Conservation (phyloP, 202 grass and related monocot species). For the Carex arenaria region DNA sequence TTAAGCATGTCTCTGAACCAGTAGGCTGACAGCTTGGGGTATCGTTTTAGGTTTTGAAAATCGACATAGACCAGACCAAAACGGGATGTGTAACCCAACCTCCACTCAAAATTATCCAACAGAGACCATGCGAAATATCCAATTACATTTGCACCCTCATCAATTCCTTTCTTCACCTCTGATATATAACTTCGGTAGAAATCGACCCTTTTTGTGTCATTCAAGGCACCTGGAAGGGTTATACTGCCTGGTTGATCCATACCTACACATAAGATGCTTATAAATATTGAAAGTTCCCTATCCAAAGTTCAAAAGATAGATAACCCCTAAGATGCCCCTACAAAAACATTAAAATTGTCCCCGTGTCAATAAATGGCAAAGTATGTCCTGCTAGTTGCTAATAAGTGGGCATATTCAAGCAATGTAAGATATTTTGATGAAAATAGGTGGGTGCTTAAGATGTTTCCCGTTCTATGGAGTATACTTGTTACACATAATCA, state of each 20-base stretch:
- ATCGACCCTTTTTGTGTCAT: constrained; percentile 48
- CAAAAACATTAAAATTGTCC: constrained; percentile 5
- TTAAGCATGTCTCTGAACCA: constrained; percentile 70
- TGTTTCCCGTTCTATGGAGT: background rate
- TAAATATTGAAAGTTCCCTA: background rate
- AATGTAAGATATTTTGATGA: background rate
- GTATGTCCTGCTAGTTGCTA: background rate
- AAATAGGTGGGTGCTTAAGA: background rate
- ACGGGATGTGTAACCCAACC: constrained; percentile 67
- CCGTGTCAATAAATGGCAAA: background rate
- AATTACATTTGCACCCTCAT: constrained; percentile 57
- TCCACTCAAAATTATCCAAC: constrained; percentile 93
- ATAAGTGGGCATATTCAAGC: background rate
- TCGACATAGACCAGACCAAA: constrained; percentile 84
- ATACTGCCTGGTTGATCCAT: constrained; percentile 84
- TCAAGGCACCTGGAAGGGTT: constrained; percentile 36
- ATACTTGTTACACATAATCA: background rate
- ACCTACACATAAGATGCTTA: constrained; percentile 30
- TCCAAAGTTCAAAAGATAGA: background rate
- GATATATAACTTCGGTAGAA: constrained; percentile 75
- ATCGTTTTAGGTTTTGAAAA: constrained; percentile 51
- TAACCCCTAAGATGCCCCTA: background rate
- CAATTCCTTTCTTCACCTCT: constrained; percentile 61
- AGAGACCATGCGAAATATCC: constrained; percentile 82
- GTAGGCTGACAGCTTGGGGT: constrained; percentile 73